Conservation (phyloP, 495 filamentous ascomycete genomes). For the Podospora pseudocomata region DNA sequence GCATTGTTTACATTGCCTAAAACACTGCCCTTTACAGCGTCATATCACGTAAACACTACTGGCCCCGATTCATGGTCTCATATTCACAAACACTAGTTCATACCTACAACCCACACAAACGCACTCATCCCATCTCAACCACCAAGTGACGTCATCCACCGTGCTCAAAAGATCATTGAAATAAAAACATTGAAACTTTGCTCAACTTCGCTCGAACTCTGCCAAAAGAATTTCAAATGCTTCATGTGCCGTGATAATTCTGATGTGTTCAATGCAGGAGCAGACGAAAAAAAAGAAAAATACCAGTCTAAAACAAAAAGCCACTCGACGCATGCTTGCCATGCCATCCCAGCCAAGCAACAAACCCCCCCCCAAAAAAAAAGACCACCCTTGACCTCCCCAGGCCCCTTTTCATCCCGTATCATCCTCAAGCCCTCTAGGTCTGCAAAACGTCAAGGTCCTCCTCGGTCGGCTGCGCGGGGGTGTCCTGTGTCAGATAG, state of each 20-base stretch:
- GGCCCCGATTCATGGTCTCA: neutral
- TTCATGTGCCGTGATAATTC: neutral
- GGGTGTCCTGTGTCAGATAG: constrained; percentile 32
- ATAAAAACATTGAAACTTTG: neutral
- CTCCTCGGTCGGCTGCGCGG: constrained; percentile 39
- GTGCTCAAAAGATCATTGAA: neutral
- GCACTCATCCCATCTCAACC: neutral
- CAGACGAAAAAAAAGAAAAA: neutral
- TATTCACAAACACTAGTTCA: neutral
- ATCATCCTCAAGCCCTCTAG: constrained; percentile 20
- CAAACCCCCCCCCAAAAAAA: too few relatives aligned
- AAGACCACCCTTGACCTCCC: neutral
- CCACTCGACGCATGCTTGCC: neutral
- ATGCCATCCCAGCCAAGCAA: neutral
- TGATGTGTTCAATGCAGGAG: neutral
- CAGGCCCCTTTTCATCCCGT: neutral
- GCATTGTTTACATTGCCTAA: neutral
- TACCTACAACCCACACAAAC: neutral
- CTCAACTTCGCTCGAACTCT: neutral
- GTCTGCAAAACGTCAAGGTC: constrained; percentile 41
- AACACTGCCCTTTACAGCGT: neutral
- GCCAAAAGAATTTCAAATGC: neutral
- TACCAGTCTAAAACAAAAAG: neutral
- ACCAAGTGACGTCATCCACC: neutral
- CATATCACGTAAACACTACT: neutral